These are phyloP conservation scores for Cucumis cinereus DNA, from an alignment of 306 rosid species.

Conservation along the genomic window DNA sequence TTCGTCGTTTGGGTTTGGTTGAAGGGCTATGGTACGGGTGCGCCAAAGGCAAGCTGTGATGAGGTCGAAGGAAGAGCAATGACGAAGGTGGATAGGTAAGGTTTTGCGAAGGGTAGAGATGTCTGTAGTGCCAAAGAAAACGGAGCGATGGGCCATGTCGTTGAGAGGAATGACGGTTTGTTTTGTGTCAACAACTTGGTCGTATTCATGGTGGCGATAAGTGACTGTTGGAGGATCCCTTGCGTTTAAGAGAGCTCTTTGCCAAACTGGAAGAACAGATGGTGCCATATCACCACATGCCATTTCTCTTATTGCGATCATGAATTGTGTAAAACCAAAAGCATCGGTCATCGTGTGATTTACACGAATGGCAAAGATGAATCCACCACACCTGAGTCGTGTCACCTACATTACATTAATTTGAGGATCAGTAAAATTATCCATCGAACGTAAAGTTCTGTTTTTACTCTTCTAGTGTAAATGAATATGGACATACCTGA, in stretches of 20 bases:
- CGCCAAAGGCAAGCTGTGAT: constrained; percentile 15
- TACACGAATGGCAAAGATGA: constrained; percentile 8
- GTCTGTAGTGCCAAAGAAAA: background rate
- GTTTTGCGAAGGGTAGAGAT: background rate
- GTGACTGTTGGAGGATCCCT: constrained; percentile 14
- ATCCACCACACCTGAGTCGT: background rate
- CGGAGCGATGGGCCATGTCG: background rate
- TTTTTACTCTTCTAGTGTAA: too few relatives aligned
- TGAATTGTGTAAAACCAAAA: background rate
- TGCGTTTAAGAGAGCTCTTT: constrained; percentile 3
- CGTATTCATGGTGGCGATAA: constrained; percentile 4
- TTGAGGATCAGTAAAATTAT: too few relatives aligned
- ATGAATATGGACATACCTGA: background rate
- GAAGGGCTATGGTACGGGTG: constrained; percentile 4
- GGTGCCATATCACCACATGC: background rate
- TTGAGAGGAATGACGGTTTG: background rate
- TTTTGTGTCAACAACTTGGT: background rate
- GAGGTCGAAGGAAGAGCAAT: constrained; percentile 5
- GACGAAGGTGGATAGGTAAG: background rate
- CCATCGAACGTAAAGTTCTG: too few relatives aligned
- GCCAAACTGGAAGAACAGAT: constrained; percentile 18
- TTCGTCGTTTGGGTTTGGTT: background rate
- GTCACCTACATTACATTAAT: background rate
- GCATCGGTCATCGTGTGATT: constrained; percentile 21
- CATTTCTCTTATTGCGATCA: constrained; percentile 7